Evolutionary conservation across 768 basidiomycete species (phyloP), one percentile per base, ranked within the genome.

Genomic region (Podaxis sp.): DNA sequence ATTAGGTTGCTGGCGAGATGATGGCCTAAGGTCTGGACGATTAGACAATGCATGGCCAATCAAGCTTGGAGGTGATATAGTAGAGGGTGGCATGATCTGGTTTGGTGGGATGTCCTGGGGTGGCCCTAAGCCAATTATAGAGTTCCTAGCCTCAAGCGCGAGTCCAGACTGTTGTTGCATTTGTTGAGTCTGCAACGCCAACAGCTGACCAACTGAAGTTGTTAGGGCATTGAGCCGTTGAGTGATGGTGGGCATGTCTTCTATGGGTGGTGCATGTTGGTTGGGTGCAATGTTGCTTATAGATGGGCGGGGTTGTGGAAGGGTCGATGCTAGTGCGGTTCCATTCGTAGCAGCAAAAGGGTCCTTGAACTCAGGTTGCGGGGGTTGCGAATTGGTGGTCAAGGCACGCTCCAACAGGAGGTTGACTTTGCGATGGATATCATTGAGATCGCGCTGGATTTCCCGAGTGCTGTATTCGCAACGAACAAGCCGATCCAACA

Each of bases 161-260:
- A 72, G 78, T 33, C 78, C 69, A 54, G 75, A 73, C 22, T 70
- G 68, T 64, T 89, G 88, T 25, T 89, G 88, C 24, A 88, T 75
- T 65, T 85, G 84, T 66, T 92, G 90, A 1, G 90, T 92, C 71
- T 92, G 91, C 47, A 93, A 72, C 2, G 90, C 89, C 8, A 94
- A 82, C 25, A 95, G 81, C 71, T 93, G 92, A 24, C 92, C 89
- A 56, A 95, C 93, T 7, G 93, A 93, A 2, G 89, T 86, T 17
- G 91, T 91, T 67, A 95, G 76, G 9, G 87, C 88, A 70, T 86
- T 89, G 59, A 95, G 78, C 43, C 91, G 85, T 67, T 90, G 90
- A 9, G 90, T 89, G 47, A 93, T 91, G 55, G 87, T 82, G 9
- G 83, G 78, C 61, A 92, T 85, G 72, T 93, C 91, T 73, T 93